Evolutionary conservation across 2,329 filamentous ascomycete genomes (phyloP).

Genomic region (Emericellopsis cladophorae): DNA sequence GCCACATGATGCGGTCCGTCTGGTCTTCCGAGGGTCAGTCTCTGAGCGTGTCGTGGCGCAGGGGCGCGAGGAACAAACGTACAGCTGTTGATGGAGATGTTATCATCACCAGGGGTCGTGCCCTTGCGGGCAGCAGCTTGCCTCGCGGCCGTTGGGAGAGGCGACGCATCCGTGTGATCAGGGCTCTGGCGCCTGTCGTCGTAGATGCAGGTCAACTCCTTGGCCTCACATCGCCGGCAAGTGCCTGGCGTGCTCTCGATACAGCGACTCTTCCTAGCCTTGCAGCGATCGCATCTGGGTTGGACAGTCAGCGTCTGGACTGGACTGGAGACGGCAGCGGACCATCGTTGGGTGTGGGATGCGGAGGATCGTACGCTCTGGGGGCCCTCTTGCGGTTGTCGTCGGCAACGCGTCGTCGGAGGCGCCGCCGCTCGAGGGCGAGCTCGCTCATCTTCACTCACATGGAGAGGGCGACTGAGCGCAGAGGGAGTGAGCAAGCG

Average conservation of each 20-base stretch:
- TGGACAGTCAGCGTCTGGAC: neutral
- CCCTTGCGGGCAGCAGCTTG: neutral
- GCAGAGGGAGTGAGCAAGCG: no score
- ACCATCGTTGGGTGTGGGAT: neutral
- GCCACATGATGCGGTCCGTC: conserved; percentile 13
- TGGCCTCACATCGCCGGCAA: conserved; percentile 15
- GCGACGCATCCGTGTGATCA: no score
- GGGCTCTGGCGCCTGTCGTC: conserved; percentile 1
- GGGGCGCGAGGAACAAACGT: neutral
- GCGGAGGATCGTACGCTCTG: conserved; percentile 8
- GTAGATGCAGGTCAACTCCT: conserved; percentile 9
- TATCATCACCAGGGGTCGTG: conserved; percentile 4
- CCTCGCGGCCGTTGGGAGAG: no score
- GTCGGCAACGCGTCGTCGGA: conserved; percentile 13
- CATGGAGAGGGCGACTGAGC: neutral
- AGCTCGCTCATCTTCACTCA: neutral
- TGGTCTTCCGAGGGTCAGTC: conserved; percentile 4
- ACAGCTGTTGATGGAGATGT: conserved; percentile 7
- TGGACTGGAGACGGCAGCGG: neutral
- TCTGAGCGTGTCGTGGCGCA: neutral
- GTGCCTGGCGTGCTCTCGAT: conserved; percentile 11
- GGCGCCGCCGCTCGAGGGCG: neutral
- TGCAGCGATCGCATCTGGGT: conserved; percentile 17
- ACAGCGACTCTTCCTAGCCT: conserved; percentile 20
- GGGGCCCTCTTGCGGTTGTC: conserved; percentile 18